Percentiles rank a stretch among this genome's conserved stretches.
Evolutionary conservation across 352 stramenopile species (phyloP).

Genomic region (Phytophthora ramorum): DNA sequence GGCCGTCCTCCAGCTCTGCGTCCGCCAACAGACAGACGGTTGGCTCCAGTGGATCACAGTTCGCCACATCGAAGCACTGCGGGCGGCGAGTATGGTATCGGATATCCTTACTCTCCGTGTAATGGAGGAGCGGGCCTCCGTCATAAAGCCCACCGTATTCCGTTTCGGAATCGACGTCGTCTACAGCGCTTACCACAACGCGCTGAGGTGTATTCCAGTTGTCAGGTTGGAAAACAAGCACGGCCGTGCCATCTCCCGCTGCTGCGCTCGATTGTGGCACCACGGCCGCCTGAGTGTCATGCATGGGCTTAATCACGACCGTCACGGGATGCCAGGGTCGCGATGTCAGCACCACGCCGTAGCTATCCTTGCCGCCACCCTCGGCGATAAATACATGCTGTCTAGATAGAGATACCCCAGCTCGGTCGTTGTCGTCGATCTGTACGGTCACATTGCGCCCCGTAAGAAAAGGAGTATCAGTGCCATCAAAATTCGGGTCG

Average conservation of each 20-base stretch:
- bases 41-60: slow-evolving; percentile 47
- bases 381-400: slow-evolving; percentile 68
- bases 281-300: slow-evolving; percentile 51
- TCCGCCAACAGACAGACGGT: slow-evolving; percentile 39
- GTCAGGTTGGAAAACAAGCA: slow-evolving; percentile 47
- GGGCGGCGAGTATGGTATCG: slow-evolving; percentile 70
- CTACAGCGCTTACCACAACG: slow-evolving; percentile 55
- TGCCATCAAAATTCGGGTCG: slow-evolving; percentile 65
- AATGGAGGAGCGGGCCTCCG: slow-evolving; percentile 64
- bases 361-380: slow-evolving; percentile 61
- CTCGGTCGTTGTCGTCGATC: slow-evolving; percentile 75
- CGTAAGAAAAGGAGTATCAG: slow-evolving; percentile 65
- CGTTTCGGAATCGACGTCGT: slow-evolving; percentile 64
- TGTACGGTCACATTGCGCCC: slow-evolving; percentile 66
- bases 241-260: slow-evolving; percentile 2
- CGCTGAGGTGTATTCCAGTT: slow-evolving; percentile 63
- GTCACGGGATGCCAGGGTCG: slow-evolving; percentile 65
- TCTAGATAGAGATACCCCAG: slow-evolving; percentile 58
- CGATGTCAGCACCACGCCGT: slow-evolving; percentile 62
- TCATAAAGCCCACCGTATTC: slow-evolving; percentile 70
- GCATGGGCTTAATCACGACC: slow-evolving; percentile 51
- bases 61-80: slow-evolving; percentile 64
- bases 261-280: background rate
- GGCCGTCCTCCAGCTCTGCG: background rate
- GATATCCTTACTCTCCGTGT: slow-evolving; percentile 60